Percentiles rank a stretch among this genome's conserved stretches.
Evolutionary conservation across 768 basidiomycete species (phyloP).

Genomic region (Grammothele lineata): DNA sequence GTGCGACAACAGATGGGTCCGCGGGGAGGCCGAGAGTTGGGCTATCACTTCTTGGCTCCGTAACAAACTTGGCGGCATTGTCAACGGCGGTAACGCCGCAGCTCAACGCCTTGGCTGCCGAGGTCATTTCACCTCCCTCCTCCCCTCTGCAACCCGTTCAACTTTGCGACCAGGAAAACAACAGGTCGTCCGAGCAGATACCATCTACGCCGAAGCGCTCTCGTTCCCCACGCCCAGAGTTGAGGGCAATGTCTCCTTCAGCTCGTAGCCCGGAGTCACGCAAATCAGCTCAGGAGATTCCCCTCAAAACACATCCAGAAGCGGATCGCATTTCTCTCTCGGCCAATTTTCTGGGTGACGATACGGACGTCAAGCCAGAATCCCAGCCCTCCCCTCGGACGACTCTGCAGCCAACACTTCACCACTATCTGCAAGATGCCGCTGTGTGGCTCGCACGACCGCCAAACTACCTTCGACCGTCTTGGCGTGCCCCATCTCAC

Average conservation of each 20-base stretch:
- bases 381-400: no score
- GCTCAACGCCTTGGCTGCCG: neutral
- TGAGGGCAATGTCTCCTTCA: no score
- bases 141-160: neutral
- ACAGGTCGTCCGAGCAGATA: neutral
- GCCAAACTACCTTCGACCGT: conserved; percentile 15
- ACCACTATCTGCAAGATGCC: conserved; percentile 16
- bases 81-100: neutral
- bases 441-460: conserved; percentile 19
- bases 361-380: no score
- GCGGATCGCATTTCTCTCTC: no score
- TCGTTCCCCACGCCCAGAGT: no score
- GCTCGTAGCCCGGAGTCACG: no score
- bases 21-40: conserved; percentile 3
- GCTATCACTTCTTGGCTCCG: conserved; percentile 12
- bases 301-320: no score
- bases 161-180: neutral
- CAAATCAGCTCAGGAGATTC: no score
- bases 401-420: neutral
- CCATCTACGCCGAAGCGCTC: no score
- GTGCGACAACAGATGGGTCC: no score
- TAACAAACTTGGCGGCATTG: conserved; percentile 18
- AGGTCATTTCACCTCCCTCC: neutral
- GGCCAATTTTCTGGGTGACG: no score
- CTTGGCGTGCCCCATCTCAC: conserved; percentile 26